A percentile compares a stretch with the other conserved stretches of the same genome.
Conservation (phyloP, 2,329 filamentous ascomycete species). For the Huntiella decipiens region DNA sequence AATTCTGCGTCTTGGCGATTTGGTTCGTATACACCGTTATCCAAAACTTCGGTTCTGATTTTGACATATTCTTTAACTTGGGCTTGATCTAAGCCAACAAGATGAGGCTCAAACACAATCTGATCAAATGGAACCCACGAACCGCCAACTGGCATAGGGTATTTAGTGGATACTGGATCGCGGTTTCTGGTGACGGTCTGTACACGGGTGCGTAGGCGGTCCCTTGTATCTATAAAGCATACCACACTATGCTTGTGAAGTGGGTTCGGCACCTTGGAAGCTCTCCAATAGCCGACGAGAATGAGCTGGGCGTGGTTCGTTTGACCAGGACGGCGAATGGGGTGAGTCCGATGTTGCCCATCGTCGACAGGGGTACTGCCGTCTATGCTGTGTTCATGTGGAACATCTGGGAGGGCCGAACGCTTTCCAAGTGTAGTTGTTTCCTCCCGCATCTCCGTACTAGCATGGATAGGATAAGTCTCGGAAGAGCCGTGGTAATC, state of each 20-base stretch:
- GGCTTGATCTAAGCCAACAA: slow-evolving; percentile 34
- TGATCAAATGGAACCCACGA: slow-evolving; percentile 47
- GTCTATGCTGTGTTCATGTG: neutral
- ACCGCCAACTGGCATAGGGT: slow-evolving; percentile 37
- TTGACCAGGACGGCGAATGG: slow-evolving; percentile 8
- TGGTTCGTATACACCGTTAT: slow-evolving; percentile 20
- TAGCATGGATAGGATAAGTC: neutral
- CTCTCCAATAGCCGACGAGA: slow-evolving; percentile 40
- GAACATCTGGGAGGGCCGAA: slow-evolving; percentile 1
- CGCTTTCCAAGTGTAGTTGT: slow-evolving; percentile 2
- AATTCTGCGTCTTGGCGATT: slow-evolving; percentile 22
- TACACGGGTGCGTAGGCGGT: slow-evolving; percentile 8
- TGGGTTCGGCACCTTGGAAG: slow-evolving; percentile 30
- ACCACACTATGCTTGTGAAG: slow-evolving; percentile 38
- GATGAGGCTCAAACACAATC: slow-evolving; percentile 37
- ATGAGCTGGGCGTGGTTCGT: slow-evolving; percentile 24
- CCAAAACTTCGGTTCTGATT: slow-evolving; percentile 23
- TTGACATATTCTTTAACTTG: slow-evolving; percentile 45
- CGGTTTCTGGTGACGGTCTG: slow-evolving; percentile 25
- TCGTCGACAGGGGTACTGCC: slow-evolving; percentile 1
- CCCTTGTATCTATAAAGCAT: slow-evolving; percentile 38
- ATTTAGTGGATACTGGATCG: slow-evolving; percentile 25
- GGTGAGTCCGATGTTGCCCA: neutral
- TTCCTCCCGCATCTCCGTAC: too few species aligned
- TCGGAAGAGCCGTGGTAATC: slow-evolving; percentile 14